phyloP scores from a whole-genome alignment of 1,284 basidiomycete genomes.

The Inonotus obliquus region DNA sequence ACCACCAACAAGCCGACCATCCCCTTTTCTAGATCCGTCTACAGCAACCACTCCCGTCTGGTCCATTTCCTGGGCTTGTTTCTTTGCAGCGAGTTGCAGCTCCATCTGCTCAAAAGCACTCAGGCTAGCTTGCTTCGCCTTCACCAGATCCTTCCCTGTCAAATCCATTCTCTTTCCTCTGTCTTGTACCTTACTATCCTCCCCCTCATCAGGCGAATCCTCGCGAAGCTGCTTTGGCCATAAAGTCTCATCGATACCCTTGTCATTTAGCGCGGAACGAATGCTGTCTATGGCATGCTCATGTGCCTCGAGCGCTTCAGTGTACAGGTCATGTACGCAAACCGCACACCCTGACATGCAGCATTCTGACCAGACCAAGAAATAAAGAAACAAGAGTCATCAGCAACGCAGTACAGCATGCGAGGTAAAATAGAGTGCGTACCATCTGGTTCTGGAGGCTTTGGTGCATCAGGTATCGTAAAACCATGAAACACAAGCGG shows the following conservation, averaged over 20 bases:
- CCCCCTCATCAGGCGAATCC: conserved; percentile 3
- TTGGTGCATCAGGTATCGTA: conserved; percentile 54
- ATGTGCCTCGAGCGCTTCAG: conserved; percentile 70
- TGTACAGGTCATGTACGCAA: conserved; percentile 85
- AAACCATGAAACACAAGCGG: conserved; percentile 47
- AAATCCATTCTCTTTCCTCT: not conserved
- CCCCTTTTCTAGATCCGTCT: not conserved
- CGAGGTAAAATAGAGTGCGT: conserved; percentile 22
- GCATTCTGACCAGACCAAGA: conserved; percentile 52
- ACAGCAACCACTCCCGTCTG: not conserved
- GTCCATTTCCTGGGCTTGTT: not conserved
- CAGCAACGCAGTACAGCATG: not conserved
- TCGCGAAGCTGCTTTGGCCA: conserved; percentile 52
- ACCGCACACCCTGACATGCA: conserved; percentile 91
- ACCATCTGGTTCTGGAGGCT: conserved; percentile 62
- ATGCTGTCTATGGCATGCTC: conserved; percentile 49
- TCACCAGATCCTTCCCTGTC: conserved; percentile 17
- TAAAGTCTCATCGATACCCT: conserved; percentile 48
- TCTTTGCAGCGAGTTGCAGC: conserved; percentile 41
- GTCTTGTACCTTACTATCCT: not conserved
- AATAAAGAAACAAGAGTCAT: not conserved
- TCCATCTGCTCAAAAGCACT: conserved; percentile 70
- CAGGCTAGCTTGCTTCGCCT: conserved; percentile 34
- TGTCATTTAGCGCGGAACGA: conserved; percentile 42
- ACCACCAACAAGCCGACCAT: not conserved